These are phyloP conservation scores for Corchorus capsularis DNA, from an alignment of 345 rosid species.

Conservation along the genomic window DNA sequence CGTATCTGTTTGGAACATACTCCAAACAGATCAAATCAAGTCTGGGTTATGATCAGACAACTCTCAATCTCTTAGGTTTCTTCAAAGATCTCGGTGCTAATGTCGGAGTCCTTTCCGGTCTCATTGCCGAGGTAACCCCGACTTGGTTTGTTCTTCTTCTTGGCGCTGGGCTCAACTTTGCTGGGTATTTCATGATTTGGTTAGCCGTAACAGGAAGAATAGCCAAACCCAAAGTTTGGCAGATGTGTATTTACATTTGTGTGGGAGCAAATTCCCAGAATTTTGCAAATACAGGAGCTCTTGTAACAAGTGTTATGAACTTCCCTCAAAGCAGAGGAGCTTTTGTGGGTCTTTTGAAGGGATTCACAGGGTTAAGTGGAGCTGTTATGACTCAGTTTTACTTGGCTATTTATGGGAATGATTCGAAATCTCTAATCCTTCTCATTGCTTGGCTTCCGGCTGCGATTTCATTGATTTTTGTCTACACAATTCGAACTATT, in stretches of 20 bases:
- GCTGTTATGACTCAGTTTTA: slow-evolving; percentile 83
- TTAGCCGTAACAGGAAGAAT: slow-evolving; percentile 62
- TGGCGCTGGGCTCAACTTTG: slow-evolving; percentile 83
- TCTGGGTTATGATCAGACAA: slow-evolving; percentile 82
- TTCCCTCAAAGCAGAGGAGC: slow-evolving; percentile 87
- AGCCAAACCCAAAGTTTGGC: slow-evolving; percentile 74
- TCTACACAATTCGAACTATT: slow-evolving; percentile 58
- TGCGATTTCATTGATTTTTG: slow-evolving; percentile 69
- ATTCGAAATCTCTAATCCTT: slow-evolving; percentile 70
- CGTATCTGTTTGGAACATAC: slow-evolving; percentile 80
- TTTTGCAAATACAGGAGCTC: slow-evolving; percentile 84
- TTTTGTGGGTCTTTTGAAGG: slow-evolving; percentile 80
- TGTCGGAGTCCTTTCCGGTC: slow-evolving; percentile 73
- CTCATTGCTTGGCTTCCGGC: slow-evolving; percentile 88
- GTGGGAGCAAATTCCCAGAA: slow-evolving; percentile 85
- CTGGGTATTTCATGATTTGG: slow-evolving; percentile 90
- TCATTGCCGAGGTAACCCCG: slow-evolving; percentile 84
- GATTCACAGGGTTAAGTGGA: slow-evolving; percentile 82
- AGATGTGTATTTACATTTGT: slow-evolving; percentile 80
- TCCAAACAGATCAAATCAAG: slow-evolving; percentile 72
- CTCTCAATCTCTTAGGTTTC: slow-evolving; percentile 78
- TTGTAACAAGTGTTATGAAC: slow-evolving; percentile 82
- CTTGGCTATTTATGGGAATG: slow-evolving; percentile 75
- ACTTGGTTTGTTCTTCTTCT: slow-evolving; percentile 81
- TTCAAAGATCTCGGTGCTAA: slow-evolving; percentile 92